Evolutionary conservation across 164 flowering plant genomes (phyloP).

Genomic region (Magnolia kwangsiensis): DNA sequence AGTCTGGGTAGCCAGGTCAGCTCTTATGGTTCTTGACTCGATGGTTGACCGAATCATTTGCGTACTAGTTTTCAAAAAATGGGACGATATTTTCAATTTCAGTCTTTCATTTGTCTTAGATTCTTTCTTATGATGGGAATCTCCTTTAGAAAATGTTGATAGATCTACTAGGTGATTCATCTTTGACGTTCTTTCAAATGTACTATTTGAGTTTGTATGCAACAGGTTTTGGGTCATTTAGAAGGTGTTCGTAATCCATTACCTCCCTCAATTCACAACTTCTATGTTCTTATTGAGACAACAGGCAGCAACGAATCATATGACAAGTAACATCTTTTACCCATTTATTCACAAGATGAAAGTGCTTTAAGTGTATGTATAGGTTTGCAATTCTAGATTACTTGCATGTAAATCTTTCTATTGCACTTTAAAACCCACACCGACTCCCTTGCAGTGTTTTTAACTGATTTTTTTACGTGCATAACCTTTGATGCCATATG

Average conservation of each 20-base stretch:
- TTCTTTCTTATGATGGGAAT: background rate
- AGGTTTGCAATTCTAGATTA: no score
- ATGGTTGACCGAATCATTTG: no score
- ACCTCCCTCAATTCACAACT: slow-evolving; percentile 63
- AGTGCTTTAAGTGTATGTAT: background rate
- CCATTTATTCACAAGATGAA: background rate
- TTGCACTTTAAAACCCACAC: no score
- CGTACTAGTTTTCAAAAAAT: no score
- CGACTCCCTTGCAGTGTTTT: no score
- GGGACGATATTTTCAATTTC: background rate
- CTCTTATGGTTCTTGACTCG: no score
- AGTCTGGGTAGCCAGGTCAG: no score
- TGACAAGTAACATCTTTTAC: slow-evolving; percentile 52
- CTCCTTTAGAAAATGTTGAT: background rate
- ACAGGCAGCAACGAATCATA: slow-evolving; percentile 79
- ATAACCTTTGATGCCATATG: no score
- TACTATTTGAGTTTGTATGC: slow-evolving; percentile 10
- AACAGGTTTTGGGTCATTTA: slow-evolving; percentile 71
- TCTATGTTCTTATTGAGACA: slow-evolving; percentile 93
- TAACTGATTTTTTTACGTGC: no score
- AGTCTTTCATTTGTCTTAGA: background rate
- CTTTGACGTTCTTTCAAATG: background rate
- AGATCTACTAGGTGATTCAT: background rate
- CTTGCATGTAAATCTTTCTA: no score
- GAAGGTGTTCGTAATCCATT: slow-evolving; percentile 92